Conservation (phyloP, 2,329 filamentous ascomycete species). For the Neophaeococcomyces aloes region DNA sequence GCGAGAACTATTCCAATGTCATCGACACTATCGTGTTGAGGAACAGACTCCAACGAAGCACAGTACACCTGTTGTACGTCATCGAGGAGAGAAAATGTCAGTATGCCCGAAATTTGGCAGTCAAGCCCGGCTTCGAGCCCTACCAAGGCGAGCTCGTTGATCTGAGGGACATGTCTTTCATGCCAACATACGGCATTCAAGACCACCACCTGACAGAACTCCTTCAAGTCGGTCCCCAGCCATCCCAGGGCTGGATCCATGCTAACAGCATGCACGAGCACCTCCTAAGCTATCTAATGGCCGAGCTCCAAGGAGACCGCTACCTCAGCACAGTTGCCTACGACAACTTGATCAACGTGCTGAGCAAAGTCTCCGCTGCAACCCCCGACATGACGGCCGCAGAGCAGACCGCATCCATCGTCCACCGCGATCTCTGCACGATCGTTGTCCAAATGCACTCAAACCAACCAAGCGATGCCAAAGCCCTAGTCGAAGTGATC, state of each 20-base stretch:
- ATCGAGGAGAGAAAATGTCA: conserved; percentile 33
- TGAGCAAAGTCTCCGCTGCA: background rate
- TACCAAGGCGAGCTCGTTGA: conserved; percentile 12
- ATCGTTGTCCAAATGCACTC: background rate
- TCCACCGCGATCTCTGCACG: background rate
- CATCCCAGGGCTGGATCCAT: conserved; percentile 14
- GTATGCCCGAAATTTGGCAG: conserved; percentile 26
- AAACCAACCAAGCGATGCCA: background rate
- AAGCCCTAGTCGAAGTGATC: background rate
- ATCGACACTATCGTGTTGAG: conserved; percentile 30
- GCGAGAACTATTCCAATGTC: conserved; percentile 36
- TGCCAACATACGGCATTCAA: conserved; percentile 15
- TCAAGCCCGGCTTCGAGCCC: conserved; percentile 10
- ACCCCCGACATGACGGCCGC: conserved; percentile 12
- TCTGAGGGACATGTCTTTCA: conserved; percentile 17
- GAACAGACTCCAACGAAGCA: conserved; percentile 24
- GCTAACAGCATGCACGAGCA: conserved; percentile 17
- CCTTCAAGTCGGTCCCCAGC: conserved; percentile 15
- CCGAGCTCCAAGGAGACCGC: no score
- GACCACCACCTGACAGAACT: conserved; percentile 10
- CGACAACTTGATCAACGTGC: background rate
- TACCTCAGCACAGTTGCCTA: no score
- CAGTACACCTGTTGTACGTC: conserved; percentile 30
- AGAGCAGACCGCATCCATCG: conserved; percentile 5
- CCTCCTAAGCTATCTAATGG: conserved; percentile 15